A percentile compares a stretch with the other conserved stretches of the same genome.
These are phyloP conservation scores for Cokeromyces recurvatus DNA, from an alignment of 371 early-diverging fungal genomes.

Conservation along the genomic window DNA sequence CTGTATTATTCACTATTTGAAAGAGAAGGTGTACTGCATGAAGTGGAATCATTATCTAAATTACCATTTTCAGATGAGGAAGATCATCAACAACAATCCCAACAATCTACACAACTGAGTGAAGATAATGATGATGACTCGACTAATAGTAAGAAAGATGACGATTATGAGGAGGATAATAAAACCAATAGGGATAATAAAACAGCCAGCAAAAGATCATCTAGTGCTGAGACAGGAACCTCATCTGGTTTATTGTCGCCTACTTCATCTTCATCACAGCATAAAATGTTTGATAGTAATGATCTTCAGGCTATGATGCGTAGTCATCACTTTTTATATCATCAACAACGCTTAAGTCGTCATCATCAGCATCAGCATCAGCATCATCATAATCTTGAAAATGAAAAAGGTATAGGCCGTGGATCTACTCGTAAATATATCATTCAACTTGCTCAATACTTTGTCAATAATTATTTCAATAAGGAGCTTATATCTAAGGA, in stretches of 20 bases:
- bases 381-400: constrained; percentile 2
- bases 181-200: neutral
- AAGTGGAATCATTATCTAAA: constrained; percentile 46
- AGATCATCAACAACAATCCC: neutral
- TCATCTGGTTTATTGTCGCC: constrained; percentile 3
- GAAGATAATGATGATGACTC: neutral
- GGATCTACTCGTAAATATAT: constrained; percentile 35
- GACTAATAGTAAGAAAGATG: constrained; percentile 9
- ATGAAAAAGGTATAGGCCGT: constrained; percentile 34
- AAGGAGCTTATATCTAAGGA: neutral
- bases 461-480: constrained; percentile 15
- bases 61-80: constrained; percentile 10
- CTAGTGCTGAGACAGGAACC: neutral
- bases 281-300: constrained; percentile 24
- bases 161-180: constrained; percentile 4
- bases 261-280: constrained; percentile 1
- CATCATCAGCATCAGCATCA: neutral
- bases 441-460: constrained; percentile 27
- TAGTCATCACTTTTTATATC: constrained; percentile 17
- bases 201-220: constrained; percentile 1
- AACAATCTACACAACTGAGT: neutral
- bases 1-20: constrained; percentile 52
- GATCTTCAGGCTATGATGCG: constrained; percentile 29
- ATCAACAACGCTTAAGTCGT: constrained; percentile 1
- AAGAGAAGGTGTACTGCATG: constrained; percentile 63